Conservation (phyloP, 441 rosid genomes). For the Erodium trifolium region DNA sequence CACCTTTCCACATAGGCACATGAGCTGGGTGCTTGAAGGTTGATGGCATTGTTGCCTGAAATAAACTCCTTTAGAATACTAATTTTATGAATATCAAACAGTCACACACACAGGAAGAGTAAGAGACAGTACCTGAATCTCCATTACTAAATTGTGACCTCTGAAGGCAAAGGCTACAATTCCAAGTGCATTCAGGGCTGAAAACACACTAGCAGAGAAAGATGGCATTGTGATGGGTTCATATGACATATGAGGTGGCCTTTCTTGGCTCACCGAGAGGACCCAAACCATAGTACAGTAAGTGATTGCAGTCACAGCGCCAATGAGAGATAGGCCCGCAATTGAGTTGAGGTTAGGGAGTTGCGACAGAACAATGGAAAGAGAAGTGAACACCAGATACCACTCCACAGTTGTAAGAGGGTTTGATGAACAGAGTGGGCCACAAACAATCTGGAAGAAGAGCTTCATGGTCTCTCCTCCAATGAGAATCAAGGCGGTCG, state of each 20-base stretch:
- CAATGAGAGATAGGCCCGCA: conserved; percentile 85
- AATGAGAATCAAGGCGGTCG: conserved; percentile 76
- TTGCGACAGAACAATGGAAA: conserved; percentile 87
- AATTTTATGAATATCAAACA: not conserved
- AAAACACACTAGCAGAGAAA: conserved; percentile 48
- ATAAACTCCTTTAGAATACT: conserved; percentile 12
- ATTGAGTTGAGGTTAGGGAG: conserved; percentile 95
- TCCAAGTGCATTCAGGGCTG: conserved; percentile 86
- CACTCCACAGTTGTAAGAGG: conserved; percentile 90
- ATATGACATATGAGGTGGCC: conserved; percentile 71
- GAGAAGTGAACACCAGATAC: conserved; percentile 88
- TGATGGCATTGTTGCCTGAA: conserved; percentile 93
- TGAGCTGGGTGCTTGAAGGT: conserved; percentile 92
- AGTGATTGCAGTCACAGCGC: conserved; percentile 88
- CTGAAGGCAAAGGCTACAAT: conserved; percentile 86
- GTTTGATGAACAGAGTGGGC: conserved; percentile 74
- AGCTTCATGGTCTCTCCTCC: conserved; percentile 97
- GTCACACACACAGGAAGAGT: not conserved
- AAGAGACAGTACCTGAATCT: conserved; percentile 64
- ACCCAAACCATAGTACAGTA: conserved; percentile 94
- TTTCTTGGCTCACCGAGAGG: conserved; percentile 81
- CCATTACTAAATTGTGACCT: conserved; percentile 81
- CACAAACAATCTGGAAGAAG: conserved; percentile 87
- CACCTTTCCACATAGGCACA: conserved; percentile 98
- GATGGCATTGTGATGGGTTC: conserved; percentile 66